Base-by-base conservation (phyloP, 208 protist genomes). In the Polymyxa betae region DNA sequence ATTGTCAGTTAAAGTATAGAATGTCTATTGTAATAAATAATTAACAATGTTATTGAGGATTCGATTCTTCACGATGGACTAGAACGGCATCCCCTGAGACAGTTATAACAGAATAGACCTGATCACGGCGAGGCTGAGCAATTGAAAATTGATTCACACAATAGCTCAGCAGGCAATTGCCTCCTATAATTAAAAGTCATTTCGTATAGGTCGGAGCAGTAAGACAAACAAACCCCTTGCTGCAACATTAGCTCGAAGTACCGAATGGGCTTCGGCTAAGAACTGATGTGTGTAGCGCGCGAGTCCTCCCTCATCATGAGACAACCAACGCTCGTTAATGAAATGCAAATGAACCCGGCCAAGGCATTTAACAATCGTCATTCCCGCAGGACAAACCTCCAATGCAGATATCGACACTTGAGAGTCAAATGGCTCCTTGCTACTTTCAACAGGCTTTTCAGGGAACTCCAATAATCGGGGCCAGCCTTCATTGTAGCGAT, bases 281-380 rank as follows among this genome's bases (percentile, higher is more conserved):
- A 82, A 82, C 72, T 82, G 72, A 43, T 82, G 72, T 12, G 72
- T n/a, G n/a, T 82, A 82, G 40, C 72, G 72, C 5, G 72, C 72
- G 5, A 82, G 72, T 20, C 72, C 72, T 12, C 10, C 5, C 35
- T 82, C 72, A 43, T 82, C 72, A 12, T 82, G n/a, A 5, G 72
- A 45, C 5, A 82, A 16, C 72, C 72, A 82, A 43, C 72, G 72
- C 35, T 82, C 72, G 72, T 82, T 82, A 35, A 82, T 43, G 72
- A 82, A 82, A 82, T 82, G 72, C 35, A 82, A n/a, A 43, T 82
- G 72, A n/a, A 82, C 72, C 16, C 72, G 72, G 35, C 72, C 72
- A 5, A 82, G 72, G 72, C 35, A 35, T 12, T 43, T 82, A n/a
- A 82, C 35, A n/a, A 40, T 5, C 72, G 5, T 5, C 12, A n/a